Evolutionary conservation across 176 grass and related monocot species (phyloP).

Genomic region (Carex parvula): DNA sequence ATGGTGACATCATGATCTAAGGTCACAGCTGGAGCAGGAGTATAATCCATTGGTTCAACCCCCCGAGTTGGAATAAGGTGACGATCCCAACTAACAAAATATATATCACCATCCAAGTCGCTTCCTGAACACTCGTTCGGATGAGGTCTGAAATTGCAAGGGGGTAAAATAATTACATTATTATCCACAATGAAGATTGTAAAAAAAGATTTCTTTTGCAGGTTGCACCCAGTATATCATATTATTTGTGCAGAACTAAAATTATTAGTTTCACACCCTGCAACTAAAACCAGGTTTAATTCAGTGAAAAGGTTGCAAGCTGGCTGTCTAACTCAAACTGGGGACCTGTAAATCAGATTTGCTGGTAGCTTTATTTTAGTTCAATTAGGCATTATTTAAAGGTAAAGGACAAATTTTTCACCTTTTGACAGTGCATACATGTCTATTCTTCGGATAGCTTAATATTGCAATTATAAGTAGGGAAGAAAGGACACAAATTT

Average conservation of each 20-base stretch:
- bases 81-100: constrained; percentile 81
- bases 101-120: constrained; percentile 94
- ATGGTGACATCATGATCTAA: constrained; percentile 86
- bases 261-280: constrained; percentile 3
- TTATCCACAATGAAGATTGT: neutral
- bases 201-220: neutral
- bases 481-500: constrained; percentile 20
- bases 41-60: constrained; percentile 69
- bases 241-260: neutral
- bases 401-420: neutral
- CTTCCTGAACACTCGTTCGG: constrained; percentile 96
- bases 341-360: neutral
- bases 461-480: constrained; percentile 6
- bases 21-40: constrained; percentile 47
- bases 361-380: neutral
- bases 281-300: neutral
- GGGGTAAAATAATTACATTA: constrained; percentile 22
- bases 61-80: constrained; percentile 52
- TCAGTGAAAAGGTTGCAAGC: neutral
- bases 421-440: neutral
- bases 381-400: neutral
- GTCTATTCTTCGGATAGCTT: neutral
- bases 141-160: constrained; percentile 55
- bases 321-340: neutral
- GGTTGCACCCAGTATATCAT: neutral